Conservation (phyloP, 2,329 filamentous ascomycete genomes). For the Fusarium sororula region DNA sequence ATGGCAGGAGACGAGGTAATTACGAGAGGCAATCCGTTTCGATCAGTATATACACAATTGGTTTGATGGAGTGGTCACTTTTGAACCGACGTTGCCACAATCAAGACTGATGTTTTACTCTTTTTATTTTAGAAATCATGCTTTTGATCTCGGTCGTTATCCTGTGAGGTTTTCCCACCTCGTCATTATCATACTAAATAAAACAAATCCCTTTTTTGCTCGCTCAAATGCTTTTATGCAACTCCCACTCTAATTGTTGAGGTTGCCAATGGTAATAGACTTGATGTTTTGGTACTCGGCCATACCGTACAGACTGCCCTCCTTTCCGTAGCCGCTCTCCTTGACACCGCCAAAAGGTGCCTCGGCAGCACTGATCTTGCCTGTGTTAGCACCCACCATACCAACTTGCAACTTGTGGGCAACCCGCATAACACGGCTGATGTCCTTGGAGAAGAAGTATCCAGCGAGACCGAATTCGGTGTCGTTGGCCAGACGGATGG, state of each 20-base stretch:
- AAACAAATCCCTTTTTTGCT: slow-evolving; percentile 23
- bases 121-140: slow-evolving; percentile 5
- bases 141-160: slow-evolving; percentile 8
- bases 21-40: background rate
- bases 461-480: slow-evolving; percentile 51
- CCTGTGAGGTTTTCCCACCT: slow-evolving; percentile 24
- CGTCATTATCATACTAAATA: slow-evolving; percentile 42
- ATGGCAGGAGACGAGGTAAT: background rate
- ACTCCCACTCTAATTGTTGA: slow-evolving; percentile 28
- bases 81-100: background rate
- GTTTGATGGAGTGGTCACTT: no score
- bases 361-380: slow-evolving; percentile 48
- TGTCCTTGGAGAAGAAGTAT: slow-evolving; percentile 47
- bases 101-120: slow-evolving; percentile 2
- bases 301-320: slow-evolving; percentile 56
- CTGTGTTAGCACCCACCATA: slow-evolving; percentile 67
- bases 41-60: background rate
- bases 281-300: slow-evolving; percentile 59
- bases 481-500: slow-evolving; percentile 50
- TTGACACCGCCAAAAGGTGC: slow-evolving; percentile 49
- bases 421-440: slow-evolving; percentile 54
- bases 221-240: background rate
- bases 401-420: slow-evolving; percentile 68
- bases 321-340: slow-evolving; percentile 49
- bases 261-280: slow-evolving; percentile 49